phyloP scores from a whole-genome alignment of 768 basidiomycete species.

The Sporobolomyces phaffii region DNA sequence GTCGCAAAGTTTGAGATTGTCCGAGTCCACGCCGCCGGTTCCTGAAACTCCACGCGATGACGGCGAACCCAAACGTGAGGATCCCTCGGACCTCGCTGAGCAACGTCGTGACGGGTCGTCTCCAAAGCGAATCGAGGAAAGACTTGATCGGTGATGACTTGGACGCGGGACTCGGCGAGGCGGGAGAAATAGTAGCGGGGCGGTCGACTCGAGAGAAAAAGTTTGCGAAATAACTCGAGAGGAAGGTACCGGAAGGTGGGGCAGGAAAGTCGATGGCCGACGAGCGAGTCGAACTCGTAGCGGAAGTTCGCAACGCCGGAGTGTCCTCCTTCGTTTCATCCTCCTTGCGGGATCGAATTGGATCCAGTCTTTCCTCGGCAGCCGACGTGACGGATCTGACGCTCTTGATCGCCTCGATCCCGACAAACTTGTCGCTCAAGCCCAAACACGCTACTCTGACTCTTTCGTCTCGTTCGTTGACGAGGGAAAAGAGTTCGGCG shows the following conservation, averaged over 20 bases:
- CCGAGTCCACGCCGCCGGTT: neutral
- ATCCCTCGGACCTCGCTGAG: constrained; percentile 9
- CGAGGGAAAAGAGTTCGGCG: no score
- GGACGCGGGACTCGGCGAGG: neutral
- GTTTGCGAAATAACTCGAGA: no score
- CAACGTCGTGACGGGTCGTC: constrained; percentile 10
- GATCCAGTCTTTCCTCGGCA: neutral
- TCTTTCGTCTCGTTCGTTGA: no score
- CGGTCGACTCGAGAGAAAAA: no score
- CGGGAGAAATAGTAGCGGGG: constrained; percentile 18
- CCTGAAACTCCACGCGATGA: constrained; percentile 15
- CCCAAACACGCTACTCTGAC: constrained; percentile 32
- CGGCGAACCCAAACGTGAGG: constrained; percentile 6
- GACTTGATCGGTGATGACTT: no score
- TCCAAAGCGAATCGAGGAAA: neutral
- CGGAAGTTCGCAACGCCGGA: no score
- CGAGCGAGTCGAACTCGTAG: neutral
- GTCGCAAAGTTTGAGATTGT: neutral
- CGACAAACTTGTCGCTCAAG: constrained; percentile 29
- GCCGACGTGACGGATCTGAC: no score
- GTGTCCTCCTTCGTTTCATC: no score
- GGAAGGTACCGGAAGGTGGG: constrained; percentile 2
- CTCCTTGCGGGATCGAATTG: neutral
- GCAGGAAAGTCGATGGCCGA: neutral
- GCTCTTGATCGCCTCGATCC: constrained; percentile 15